These are phyloP conservation scores for Puccinia triticina DNA, from an alignment of 1,284 basidiomycete species.

Conservation along the genomic window DNA sequence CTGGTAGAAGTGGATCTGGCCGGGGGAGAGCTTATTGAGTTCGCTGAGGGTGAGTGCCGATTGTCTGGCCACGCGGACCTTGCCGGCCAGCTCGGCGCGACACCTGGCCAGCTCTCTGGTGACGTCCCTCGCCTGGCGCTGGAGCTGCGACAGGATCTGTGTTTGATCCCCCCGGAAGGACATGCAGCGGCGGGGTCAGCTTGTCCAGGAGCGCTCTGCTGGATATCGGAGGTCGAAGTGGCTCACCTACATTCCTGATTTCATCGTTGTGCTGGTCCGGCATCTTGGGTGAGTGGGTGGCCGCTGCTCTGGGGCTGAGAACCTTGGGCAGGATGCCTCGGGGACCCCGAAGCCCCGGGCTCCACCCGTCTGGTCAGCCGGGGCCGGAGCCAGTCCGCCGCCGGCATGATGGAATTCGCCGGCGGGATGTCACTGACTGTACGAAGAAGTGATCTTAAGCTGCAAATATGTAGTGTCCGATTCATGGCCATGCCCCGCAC, in stretches of 20 bases:
- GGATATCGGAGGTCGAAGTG: background rate
- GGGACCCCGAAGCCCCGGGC: too few species aligned
- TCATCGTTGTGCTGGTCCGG: conserved; percentile 9
- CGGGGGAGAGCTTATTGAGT: background rate
- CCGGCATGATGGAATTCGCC: too few species aligned
- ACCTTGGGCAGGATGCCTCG: too few species aligned
- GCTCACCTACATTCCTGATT: conserved; percentile 20
- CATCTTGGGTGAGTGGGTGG: background rate
- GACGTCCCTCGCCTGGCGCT: conserved; percentile 32
- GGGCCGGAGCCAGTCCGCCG: too few species aligned
- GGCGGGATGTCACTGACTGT: too few species aligned
- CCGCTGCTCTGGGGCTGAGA: background rate
- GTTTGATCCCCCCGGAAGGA: background rate
- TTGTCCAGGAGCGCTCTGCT: background rate
- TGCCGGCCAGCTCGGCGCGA: conserved; percentile 6
- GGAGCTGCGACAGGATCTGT: conserved; percentile 42
- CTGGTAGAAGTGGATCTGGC: conserved; percentile 22
- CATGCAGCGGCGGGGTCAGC: background rate
- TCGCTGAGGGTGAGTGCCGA: conserved; percentile 19
- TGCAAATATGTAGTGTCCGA: too few species aligned
- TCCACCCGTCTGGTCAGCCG: too few species aligned
- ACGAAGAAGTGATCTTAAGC: too few species aligned
- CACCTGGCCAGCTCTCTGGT: conserved; percentile 23
- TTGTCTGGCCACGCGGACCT: conserved; percentile 28
- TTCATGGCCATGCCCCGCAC: too few species aligned